Evolutionary conservation across 371 early-diverging fungal genomes (phyloP).

Genomic region (Funneliformis caledonium): DNA sequence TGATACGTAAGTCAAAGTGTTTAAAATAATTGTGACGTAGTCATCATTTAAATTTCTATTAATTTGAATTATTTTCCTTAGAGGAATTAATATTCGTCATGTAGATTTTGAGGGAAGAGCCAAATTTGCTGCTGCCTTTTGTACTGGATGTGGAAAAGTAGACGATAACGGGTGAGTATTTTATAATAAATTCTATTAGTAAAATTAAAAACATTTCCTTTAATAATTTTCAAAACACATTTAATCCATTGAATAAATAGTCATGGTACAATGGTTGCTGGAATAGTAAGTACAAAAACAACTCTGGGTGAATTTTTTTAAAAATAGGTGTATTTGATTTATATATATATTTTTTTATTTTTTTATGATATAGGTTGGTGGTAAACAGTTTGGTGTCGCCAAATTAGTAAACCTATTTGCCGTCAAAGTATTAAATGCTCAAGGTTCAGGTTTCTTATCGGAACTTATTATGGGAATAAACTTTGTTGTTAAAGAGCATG

Average conservation of each 20-base stretch:
- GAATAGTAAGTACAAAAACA: neutral
- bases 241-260: conserved; percentile 35
- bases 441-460: conserved; percentile 29
- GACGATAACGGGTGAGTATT: conserved; percentile 59
- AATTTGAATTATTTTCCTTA: conserved; percentile 33
- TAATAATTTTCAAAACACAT: too few species aligned
- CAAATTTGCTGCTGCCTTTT: conserved; percentile 57
- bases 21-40: neutral
- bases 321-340: neutral
- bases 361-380: neutral
- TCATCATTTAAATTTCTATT: neutral
- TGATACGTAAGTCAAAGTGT: conserved; percentile 55
- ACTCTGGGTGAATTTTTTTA: too few species aligned
- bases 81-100: conserved; percentile 58
- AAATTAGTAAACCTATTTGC: neutral
- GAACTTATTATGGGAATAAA: conserved; percentile 6
- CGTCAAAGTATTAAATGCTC: neutral
- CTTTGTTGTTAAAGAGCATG: neutral
- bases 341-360: neutral
- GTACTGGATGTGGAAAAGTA: conserved; percentile 56
- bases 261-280: conserved; percentile 69
- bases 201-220: neutral
- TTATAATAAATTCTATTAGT: neutral
- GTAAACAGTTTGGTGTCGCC: neutral
- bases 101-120: conserved; percentile 61